phyloP scores from a whole-genome alignment of 345 rosid genomes.

The Syzygium aqueum region DNA sequence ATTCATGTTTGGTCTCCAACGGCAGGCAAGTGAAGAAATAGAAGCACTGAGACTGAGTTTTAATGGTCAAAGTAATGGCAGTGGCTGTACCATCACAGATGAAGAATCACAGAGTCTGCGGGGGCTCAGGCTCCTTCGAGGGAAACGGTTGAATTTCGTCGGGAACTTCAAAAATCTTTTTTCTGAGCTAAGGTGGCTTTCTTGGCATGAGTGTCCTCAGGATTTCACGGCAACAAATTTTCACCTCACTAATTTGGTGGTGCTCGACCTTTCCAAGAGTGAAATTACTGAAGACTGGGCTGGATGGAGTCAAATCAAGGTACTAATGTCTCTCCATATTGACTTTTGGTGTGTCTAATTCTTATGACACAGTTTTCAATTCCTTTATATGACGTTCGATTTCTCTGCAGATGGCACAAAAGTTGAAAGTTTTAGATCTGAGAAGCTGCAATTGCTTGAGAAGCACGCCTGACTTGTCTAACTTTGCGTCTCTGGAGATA shows the following conservation, averaged over 20 bases:
- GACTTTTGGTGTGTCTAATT: background rate
- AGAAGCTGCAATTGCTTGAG: background rate
- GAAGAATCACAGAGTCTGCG: background rate
- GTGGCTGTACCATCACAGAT: background rate
- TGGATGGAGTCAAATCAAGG: background rate
- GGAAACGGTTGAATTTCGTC: background rate
- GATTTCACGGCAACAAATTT: background rate
- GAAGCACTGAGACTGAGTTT: constrained; percentile 7
- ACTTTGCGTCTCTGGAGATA: background rate
- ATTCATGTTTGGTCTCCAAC: background rate
- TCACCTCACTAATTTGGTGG: background rate
- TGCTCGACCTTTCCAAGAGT: background rate
- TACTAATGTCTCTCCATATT: background rate
- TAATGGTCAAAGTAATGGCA: background rate
- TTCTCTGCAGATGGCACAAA: background rate
- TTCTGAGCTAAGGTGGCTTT: background rate
- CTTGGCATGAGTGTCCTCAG: background rate
- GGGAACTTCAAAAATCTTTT: background rate
- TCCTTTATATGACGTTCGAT: background rate
- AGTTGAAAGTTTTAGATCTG: background rate
- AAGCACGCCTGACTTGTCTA: background rate
- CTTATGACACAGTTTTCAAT: background rate
- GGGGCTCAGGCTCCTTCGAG: background rate
- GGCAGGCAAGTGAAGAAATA: constrained; percentile 9
- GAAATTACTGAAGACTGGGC: background rate